These are phyloP conservation scores for Lactarius quietus DNA, from an alignment of 768 basidiomycete genomes.

Conservation along the genomic window DNA sequence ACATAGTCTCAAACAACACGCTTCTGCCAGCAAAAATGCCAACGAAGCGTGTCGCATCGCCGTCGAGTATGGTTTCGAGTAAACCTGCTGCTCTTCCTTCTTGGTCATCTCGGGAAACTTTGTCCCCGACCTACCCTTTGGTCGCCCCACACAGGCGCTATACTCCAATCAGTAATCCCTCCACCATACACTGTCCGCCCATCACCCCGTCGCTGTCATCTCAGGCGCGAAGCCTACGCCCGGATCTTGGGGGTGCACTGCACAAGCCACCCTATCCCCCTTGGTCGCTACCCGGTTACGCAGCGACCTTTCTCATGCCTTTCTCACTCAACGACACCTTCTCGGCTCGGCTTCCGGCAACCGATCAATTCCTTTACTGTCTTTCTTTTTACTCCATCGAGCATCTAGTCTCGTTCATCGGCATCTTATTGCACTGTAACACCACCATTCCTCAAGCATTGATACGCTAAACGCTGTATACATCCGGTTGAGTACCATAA, in stretches of 20 bases:
- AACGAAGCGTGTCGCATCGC: constrained; percentile 71
- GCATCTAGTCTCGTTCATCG: constrained; percentile 20
- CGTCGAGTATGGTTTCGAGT: constrained; percentile 72
- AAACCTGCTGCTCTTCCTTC: constrained; percentile 24
- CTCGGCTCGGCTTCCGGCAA: constrained; percentile 18
- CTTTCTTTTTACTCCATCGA: constrained; percentile 15
- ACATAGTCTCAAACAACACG: constrained; percentile 61
- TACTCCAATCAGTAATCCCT: not conserved
- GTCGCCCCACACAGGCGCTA: not conserved
- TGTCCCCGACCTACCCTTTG: not conserved
- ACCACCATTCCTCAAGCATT: constrained; percentile 23
- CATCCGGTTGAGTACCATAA: constrained; percentile 14
- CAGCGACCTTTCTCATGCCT: constrained; percentile 7
- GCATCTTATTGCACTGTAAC: constrained; percentile 23
- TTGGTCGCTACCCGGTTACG: constrained; percentile 13
- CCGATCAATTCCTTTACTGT: constrained; percentile 18
- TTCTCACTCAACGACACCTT: constrained; percentile 11
- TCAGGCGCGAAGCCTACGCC: not conserved
- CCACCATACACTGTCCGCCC: not conserved
- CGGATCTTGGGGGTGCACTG: not conserved
- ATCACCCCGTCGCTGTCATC: not conserved
- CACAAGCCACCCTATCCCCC: constrained; percentile 1
- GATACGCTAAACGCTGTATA: constrained; percentile 24
- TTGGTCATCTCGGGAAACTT: not conserved
- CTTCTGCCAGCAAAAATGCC: constrained; percentile 41